Evolutionary conservation across 75 land plant genomes (phyloP).

Genomic region (Isoetes taiwanensis): DNA sequence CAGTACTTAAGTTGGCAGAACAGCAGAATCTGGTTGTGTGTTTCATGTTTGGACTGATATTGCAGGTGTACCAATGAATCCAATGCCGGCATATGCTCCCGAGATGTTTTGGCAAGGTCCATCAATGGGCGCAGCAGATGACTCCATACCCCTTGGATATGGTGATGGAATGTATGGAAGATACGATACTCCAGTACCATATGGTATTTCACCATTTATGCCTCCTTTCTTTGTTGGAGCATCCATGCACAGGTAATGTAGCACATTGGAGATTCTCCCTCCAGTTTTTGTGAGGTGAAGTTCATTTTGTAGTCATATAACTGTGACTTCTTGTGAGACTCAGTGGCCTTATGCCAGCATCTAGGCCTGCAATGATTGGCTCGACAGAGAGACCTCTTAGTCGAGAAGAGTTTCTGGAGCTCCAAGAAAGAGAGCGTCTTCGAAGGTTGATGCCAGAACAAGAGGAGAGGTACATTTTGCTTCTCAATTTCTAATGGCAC

Average conservation of each 20-base stretch:
- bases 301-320: too few relatives aligned
- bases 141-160: slow-evolving; percentile 28
- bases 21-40: too few relatives aligned
- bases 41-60: too few relatives aligned
- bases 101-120: slow-evolving; percentile 45
- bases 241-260: slow-evolving; percentile 43
- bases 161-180: slow-evolving; percentile 39
- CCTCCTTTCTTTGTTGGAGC: slow-evolving; percentile 47
- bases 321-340: background rate
- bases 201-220: slow-evolving; percentile 37
- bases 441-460: slow-evolving; percentile 25
- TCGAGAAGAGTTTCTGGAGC: slow-evolving; percentile 42
- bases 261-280: too few relatives aligned
- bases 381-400: slow-evolving; percentile 35
- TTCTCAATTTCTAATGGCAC: background rate
- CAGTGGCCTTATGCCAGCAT: slow-evolving; percentile 13
- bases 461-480: slow-evolving; percentile 21
- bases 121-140: slow-evolving; percentile 17
- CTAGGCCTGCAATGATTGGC: slow-evolving; percentile 16
- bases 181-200: slow-evolving; percentile 38
- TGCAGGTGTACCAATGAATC: slow-evolving; percentile 32
- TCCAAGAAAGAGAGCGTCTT: slow-evolving; percentile 30
- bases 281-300: too few relatives aligned
- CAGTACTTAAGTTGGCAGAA: too few relatives aligned
- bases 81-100: slow-evolving; percentile 33